Conservation (phyloP, 495 filamentous ascomycete species). For the Penicillium ochrochloron region DNA sequence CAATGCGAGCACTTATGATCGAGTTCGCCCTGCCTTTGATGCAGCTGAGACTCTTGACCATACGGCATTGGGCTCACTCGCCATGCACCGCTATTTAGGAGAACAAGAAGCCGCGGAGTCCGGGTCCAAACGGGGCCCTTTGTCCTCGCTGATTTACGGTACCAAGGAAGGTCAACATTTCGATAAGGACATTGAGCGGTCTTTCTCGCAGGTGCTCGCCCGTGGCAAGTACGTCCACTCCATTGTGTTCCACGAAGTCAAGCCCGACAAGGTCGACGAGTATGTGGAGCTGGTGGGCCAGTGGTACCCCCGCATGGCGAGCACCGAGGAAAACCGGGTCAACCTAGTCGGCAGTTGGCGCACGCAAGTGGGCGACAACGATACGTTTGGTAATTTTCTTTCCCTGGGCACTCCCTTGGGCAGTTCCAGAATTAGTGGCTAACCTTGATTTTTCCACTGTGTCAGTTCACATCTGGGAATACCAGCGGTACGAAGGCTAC, state of each 20-base stretch:
- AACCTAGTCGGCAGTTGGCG: conserved; percentile 98
- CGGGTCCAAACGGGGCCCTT: conserved; percentile 51
- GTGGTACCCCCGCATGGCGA: conserved; percentile 90
- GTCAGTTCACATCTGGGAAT: conserved; percentile 97
- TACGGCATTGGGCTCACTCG: conserved; percentile 68
- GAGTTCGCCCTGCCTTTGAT: conserved; percentile 40
- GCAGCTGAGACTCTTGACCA: conserved; percentile 44
- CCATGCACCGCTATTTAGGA: conserved; percentile 58
- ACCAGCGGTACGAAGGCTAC: conserved; percentile 95
- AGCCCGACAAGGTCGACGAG: conserved; percentile 93
- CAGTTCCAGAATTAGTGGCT: conserved; percentile 21
- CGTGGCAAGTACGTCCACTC: conserved; percentile 98
- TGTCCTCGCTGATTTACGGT: conserved; percentile 85
- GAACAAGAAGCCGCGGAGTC: conserved; percentile 54
- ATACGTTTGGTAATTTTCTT: conserved; percentile 79
- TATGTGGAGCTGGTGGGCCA: conserved; percentile 90
- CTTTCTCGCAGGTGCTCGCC: conserved; percentile 90
- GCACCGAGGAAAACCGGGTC: conserved; percentile 81
- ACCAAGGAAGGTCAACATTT: conserved; percentile 91
- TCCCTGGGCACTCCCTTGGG: neutral
- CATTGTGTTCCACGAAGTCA: conserved; percentile 95
- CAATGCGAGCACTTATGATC: conserved; percentile 53
- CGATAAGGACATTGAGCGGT: conserved; percentile 92
- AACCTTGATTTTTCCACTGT: neutral
- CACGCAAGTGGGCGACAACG: conserved; percentile 96